phyloP scores from a whole-genome alignment of 345 rosid genomes.

The Gossypium turneri region DNA sequence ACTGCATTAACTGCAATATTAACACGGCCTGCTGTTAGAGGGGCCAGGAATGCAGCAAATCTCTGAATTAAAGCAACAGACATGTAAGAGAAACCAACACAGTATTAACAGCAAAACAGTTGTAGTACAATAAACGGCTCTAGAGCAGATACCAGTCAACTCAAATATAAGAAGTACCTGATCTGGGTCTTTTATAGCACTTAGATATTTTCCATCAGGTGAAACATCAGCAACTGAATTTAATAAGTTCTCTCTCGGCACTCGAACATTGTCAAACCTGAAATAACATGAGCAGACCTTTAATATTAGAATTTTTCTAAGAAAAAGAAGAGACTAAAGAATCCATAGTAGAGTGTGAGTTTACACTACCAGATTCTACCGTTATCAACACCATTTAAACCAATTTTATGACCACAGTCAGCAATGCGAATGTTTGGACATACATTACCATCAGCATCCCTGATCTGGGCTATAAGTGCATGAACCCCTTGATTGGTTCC shows the following conservation, averaged over 20 bases:
- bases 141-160: conserved; percentile 11
- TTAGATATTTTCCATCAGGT: conserved; percentile 72
- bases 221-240: conserved; percentile 96
- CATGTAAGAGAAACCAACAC: neutral
- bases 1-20: conserved; percentile 62
- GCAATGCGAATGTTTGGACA: conserved; percentile 76
- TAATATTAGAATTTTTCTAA: neutral
- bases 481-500: conserved; percentile 89
- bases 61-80: conserved; percentile 45
- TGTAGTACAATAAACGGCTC: neutral
- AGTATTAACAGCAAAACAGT: neutral
- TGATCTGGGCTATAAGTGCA: conserved; percentile 83
- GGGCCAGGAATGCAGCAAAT: conserved; percentile 93
- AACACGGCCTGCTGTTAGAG: conserved; percentile 91
- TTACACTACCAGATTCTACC: conserved; percentile 83
- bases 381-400: conserved; percentile 93
- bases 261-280: conserved; percentile 86
- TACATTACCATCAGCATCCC: conserved; percentile 71
- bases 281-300: conserved; percentile 15
- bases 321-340: neutral
- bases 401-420: conserved; percentile 96
- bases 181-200: conserved; percentile 81
- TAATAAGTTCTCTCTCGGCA: conserved; percentile 85
- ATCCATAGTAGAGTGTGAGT: neutral
- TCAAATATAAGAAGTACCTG: conserved; percentile 42